Evolutionary conservation across 2,329 filamentous ascomycete genomes (phyloP), one percentile per base, ranked within the genome.

Genomic region (Aureobasidium leucospermi): DNA sequence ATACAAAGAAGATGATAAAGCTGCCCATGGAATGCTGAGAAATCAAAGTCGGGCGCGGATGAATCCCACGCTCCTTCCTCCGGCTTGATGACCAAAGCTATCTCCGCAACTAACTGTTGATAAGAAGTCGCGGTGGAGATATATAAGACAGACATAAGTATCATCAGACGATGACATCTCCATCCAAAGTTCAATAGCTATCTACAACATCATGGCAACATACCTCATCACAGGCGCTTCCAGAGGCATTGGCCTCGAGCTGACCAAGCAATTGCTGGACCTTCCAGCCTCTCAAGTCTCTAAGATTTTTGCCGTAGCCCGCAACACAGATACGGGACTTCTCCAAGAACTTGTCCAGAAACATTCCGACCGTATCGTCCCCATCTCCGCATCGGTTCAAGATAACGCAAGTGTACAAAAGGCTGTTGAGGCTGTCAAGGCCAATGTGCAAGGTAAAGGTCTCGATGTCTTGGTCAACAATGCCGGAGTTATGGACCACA

Each of bases 381-480:
- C 71, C 15, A 63, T 79, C n/a, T 66, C 65, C 2, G 62, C 78
- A 10, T 74, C 78, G 32, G 69, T 76, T 9, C 73, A 72, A 4
- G 63, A 73, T 49, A 59, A 67, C 19, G 48, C 57, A 0, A 74
- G 70, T 41, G 67, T 78, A 6, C 63, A 72, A 42, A 60, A 68
- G 13, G 77, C 74, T 0, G 73, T 64, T 0, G 58, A 58, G 0
- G 60, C 65, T 13, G 71, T 77, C 4, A 71, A 76, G 31, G 46
- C 56, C 4, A 64, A 65, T 2, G 63, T 78, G 1, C 63, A 65
- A 15, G 75, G 69, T 4, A 71, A 70, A 10, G 76, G 76, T 0
- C 67, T 80, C 0, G 78, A 80, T 62, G 73, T 79, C 7, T 60
- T 80, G 31, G 70, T 78, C 59, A 78, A 79, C 65, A 78, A 78